Conservation (phyloP, 2,329 filamentous ascomycete genomes). For the Xylaria sp. region DNA sequence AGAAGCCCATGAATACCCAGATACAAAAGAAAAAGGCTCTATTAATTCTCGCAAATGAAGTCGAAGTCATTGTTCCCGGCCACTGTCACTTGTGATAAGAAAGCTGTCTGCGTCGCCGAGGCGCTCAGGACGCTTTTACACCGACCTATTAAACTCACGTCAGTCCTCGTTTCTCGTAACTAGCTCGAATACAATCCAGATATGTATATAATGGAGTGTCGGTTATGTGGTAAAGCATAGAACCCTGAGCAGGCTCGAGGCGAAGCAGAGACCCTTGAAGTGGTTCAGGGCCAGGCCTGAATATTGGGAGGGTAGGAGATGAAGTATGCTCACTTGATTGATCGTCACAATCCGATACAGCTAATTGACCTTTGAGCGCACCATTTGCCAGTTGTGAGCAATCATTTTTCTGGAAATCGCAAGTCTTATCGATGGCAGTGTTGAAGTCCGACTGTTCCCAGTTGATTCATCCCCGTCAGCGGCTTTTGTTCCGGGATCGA, state of each 20-base stretch:
- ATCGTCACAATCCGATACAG: slow-evolving; percentile 58
- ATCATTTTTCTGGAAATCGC: slow-evolving; percentile 62
- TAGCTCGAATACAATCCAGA: not conserved
- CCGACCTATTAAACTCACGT: slow-evolving; percentile 21
- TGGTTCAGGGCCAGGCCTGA: not conserved
- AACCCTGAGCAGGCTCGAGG: not conserved
- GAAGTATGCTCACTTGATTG: slow-evolving; percentile 55
- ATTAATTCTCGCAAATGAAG: slow-evolving; percentile 38
- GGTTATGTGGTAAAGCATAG: not conserved
- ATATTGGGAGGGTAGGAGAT: slow-evolving; percentile 3
- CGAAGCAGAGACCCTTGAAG: not conserved
- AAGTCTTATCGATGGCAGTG: slow-evolving; percentile 57
- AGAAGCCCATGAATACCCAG: not conserved
- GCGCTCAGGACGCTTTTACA: slow-evolving; percentile 27
- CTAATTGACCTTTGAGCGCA: slow-evolving; percentile 43
- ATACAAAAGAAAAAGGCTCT: not conserved
- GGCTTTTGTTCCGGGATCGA: not conserved
- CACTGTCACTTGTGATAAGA: slow-evolving; percentile 28
- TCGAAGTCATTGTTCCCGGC: slow-evolving; percentile 28
- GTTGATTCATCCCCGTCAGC: slow-evolving; percentile 10
- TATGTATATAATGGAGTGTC: not conserved
- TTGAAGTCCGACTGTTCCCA: slow-evolving; percentile 54
- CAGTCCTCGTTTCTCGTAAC: slow-evolving; percentile 8
- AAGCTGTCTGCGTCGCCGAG: slow-evolving; percentile 35
- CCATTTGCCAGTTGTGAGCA: slow-evolving; percentile 58